Evolutionary conservation across 495 filamentous ascomycete species (phyloP), one percentile per base, ranked within the genome.

Genomic region (Podospora tetraspora): DNA sequence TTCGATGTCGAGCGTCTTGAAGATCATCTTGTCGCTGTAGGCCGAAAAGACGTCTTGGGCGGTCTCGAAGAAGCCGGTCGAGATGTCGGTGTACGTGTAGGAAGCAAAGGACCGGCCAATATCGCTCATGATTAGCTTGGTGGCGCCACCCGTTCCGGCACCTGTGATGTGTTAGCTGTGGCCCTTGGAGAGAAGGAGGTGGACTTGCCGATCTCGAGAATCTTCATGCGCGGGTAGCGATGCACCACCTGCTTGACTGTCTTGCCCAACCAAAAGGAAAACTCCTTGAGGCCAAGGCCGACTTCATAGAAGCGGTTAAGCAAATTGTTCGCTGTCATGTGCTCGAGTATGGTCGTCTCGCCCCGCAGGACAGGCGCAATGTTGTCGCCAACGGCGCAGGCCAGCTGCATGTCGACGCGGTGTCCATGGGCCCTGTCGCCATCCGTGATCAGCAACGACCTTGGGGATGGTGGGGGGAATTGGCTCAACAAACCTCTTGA

Each of bases 31-130:
- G 43, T 80, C 72, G 0, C 21, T 59, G 60, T 74, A 80, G 30
- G 13, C 52, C 27, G 62, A 52, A 25, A 70, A 69, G 2, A 29
- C 23, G 3, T 60, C 63, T 3, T 43, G 37, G 23, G 72, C 75
- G 21, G 64, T 61, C 13, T 76, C 73, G 43, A 87, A 82, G 66
- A 80, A 82, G 13, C 70, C 75, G 1, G 34, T 32, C 1, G 80
- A 83, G 10, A 84, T 78, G 64, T 86, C 79, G 0, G 84, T 84
- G 66, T 72, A 85, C 21, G 80, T 82, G 65, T 84, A 85, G 3
- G 75, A 78, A n/a, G 12, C 3, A 30, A 71, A 77, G n/a, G 21
- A 56, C 3, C 34, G 2, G 16, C 59, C 71, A n/a, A 75, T 62
- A 13, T 66, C 60, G 0, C 59, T 32, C 16, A 79, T 24, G 34